Percentiles rank a stretch among this genome's conserved stretches.
Evolutionary conservation across 108 stramenopile genomes (phyloP).

Genomic region (Cyclotella choctawhatcheeana): DNA sequence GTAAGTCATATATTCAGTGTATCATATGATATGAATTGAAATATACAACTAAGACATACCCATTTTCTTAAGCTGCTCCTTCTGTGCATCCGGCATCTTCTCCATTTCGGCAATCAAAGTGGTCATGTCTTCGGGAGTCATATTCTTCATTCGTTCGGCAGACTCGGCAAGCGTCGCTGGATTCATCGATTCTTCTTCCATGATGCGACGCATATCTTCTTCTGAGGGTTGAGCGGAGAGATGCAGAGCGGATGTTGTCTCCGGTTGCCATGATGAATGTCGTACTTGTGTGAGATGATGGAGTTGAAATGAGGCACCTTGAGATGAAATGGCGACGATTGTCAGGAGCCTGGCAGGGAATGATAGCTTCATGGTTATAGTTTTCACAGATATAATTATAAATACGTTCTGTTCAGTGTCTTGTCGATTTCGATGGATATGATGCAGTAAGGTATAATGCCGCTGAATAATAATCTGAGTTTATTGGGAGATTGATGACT

Average conservation of each 20-base stretch:
- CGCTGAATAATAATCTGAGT: too few species aligned
- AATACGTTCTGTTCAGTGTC: too few species aligned
- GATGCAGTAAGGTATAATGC: too few species aligned
- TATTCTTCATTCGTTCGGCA: conserved; percentile 65
- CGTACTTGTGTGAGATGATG: neutral
- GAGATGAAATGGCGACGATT: conserved; percentile 6
- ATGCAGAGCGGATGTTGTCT: neutral
- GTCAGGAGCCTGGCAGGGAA: conserved; percentile 11
- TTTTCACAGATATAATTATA: too few species aligned
- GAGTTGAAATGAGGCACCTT: conserved; percentile 5
- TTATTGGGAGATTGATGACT: too few species aligned
- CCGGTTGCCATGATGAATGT: conserved; percentile 6
- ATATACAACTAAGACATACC: neutral
- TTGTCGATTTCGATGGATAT: too few species aligned
- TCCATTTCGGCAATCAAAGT: conserved; percentile 70
- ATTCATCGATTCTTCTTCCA: conserved; percentile 56
- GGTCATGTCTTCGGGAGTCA: conserved; percentile 70
- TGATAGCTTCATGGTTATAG: conserved; percentile 44
- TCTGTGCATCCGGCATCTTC: conserved; percentile 59
- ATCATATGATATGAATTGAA: too few species aligned
- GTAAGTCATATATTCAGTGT: too few species aligned
- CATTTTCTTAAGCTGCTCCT: conserved; percentile 63
- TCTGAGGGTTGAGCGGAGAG: conserved; percentile 35
- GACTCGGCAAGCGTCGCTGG: conserved; percentile 53
- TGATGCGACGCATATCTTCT: conserved; percentile 56